These are phyloP conservation scores for Ceratocystis ficicola DNA, from an alignment of 2,329 filamentous ascomycete genomes.

Conservation along the genomic window DNA sequence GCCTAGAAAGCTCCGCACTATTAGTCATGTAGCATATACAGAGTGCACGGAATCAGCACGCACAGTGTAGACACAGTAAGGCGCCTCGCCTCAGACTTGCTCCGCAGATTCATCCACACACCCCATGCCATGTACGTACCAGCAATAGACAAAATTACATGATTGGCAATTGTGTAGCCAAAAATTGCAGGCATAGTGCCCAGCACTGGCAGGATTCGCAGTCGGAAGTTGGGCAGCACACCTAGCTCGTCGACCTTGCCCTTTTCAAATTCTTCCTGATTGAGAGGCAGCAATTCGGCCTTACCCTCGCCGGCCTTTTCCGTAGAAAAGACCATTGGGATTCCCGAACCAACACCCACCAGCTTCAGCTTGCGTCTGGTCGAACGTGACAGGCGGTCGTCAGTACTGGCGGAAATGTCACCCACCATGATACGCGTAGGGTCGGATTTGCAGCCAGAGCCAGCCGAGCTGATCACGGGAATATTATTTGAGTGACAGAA, in stretches of 20 bases:
- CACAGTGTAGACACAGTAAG: neutral
- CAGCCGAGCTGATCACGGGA: slow-evolving; percentile 88
- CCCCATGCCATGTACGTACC: slow-evolving; percentile 27
- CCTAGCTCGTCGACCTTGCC: slow-evolving; percentile 77
- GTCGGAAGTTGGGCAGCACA: slow-evolving; percentile 81
- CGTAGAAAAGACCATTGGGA: slow-evolving; percentile 84
- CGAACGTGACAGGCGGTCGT: slow-evolving; percentile 76
- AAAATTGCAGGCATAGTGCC: slow-evolving; percentile 98
- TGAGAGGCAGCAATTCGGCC: slow-evolving; percentile 72
- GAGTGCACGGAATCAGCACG: neutral
- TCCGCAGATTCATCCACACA: neutral
- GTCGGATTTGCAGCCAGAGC: slow-evolving; percentile 84
- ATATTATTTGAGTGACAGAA: slow-evolving; percentile 72
- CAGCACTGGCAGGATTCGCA: slow-evolving; percentile 85
- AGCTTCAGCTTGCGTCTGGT: slow-evolving; percentile 69
- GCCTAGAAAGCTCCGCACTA: neutral
- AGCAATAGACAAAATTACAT: slow-evolving; percentile 70
- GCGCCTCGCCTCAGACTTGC: too few species aligned
- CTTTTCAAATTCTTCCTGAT: slow-evolving; percentile 78
- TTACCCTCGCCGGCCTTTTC: slow-evolving; percentile 86
- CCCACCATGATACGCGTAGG: slow-evolving; percentile 76
- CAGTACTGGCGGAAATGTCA: slow-evolving; percentile 76
- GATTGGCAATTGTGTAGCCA: slow-evolving; percentile 81
- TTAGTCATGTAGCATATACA: neutral
- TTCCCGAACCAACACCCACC: slow-evolving; percentile 67